Evolutionary conservation across 2,329 filamentous ascomycete species (phyloP), one percentile per base, ranked within the genome.

Genomic region (Aspergillus aculeatus): DNA sequence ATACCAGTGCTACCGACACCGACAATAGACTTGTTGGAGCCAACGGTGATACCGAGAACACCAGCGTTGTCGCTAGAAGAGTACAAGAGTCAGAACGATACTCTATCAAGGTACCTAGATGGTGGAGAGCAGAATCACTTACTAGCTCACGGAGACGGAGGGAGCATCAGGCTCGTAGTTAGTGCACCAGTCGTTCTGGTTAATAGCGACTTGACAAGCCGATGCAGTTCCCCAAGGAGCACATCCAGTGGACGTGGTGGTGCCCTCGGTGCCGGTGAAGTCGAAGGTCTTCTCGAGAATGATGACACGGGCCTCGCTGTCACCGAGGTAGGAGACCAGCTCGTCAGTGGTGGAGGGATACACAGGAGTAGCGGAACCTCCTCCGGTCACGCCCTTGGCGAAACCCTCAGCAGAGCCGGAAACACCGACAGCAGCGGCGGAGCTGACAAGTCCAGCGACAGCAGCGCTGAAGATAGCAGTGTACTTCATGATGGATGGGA

Each of bases 321-420:
- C 84, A 9, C 78, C 77, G 4, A 89, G 81, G 75, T 86, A 88
- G 49, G 77, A 80, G 72, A 83, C 81, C 55, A 88, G 82, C 80
- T 89, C 78, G 32, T 76, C 79, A 50, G 73, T 84, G 54, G 78
- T 82, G n/a, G 72, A 75, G 16, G 85, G 85, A 66, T 84, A 83
- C 26, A 83, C 83, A 41, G 83, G 72, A 9, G 77, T 74, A 31
- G 83, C 84, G 60, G 66, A 77, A 57, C 85, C 85, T 68, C 86
- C 86, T 49, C 86, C 86, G 16, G 86, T 88, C 29, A 84, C 82
- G 56, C 84, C 83, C 58, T 75, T 69, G 24, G 80, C 81, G 62
- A 83, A 83, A 57, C 81, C 81, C 63, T 80, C 76, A 21, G 80
- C 74, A 49, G 77, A 56, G 44, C 73, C 73, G 38, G 68, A 59